Evolutionary conservation across 2,329 filamentous ascomycete genomes (phyloP).

Genomic region (Sporothrix euskadiensis): DNA sequence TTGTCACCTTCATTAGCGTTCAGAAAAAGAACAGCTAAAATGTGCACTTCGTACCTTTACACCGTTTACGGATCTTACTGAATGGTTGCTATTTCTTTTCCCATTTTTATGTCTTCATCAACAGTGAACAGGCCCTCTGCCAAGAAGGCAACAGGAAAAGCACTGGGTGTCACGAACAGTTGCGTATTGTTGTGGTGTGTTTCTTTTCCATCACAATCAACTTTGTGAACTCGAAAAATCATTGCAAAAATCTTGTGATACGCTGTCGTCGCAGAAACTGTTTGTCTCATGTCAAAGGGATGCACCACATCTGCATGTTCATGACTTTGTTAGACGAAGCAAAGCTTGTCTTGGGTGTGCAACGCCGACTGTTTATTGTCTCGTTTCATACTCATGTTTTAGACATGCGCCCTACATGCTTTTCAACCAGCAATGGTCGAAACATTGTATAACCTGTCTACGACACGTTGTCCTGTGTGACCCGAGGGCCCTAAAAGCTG

Average conservation of each 20-base stretch:
- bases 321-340: background rate
- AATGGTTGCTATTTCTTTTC: no score
- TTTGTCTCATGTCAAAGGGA: background rate
- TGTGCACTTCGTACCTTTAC: no score
- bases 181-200: no score
- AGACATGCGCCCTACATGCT: background rate
- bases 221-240: background rate
- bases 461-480: background rate
- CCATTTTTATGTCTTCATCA: no score
- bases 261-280: background rate
- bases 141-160: no score
- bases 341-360: background rate
- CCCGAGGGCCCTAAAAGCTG: background rate
- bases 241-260: background rate
- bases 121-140: no score
- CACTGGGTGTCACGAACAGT: no score
- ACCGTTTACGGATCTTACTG: no score
- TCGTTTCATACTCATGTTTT: background rate
- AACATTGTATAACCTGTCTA: background rate
- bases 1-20: no score
- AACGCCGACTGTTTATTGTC: background rate
- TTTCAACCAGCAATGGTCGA: background rate
- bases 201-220: no score
- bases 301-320: background rate
- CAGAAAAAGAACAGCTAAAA: no score